Base-by-base conservation (phyloP, 2,329 filamentous ascomycete species). In the Periconia sp. region DNA sequence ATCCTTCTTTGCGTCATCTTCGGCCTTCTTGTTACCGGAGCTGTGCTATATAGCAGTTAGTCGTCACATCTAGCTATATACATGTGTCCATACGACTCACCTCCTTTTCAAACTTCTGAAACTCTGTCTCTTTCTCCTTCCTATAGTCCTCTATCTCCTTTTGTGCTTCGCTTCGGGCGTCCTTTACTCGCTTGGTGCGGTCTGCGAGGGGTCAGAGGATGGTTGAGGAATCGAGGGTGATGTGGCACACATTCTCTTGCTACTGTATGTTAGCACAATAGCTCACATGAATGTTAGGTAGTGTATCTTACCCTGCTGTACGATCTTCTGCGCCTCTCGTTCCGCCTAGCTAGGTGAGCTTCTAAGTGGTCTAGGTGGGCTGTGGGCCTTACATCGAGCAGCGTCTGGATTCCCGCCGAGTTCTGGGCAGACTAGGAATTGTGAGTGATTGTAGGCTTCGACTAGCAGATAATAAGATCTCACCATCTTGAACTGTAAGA, bases 291-390 rank as follows among this genome's bases (percentile, higher is more conserved):
- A 35, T 34, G 38, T 16, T 13, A 32, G 32, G n/a, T 25, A 15
- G n/a, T 5, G n/a, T 17, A 12, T 17, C 77, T 48, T 73, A 95
- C 92, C 89, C 83, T 94, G 91, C 74, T 97, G 92, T 45, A 99
- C 92, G 72, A 99, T 99, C 83, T 96, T 96, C 77, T 96, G 92
- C 50, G 94, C 94, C 74, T 97, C 92, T 75, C 91, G 88, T 83
- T 99, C 94, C 63, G 94, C 92, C 92, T 97, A 59, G 57, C 28
- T 52, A 42, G 51, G 66, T 78, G 57, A 78, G 72, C 68, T 64
- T 49, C 30, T 32, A 43, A 41, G 38, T 10, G 36, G 36, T 48
- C 17, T 40, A 36, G 41, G 58, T 59, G 60, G 62, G 57, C 48
- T 61, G 60, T 48, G 47, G 30, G 48, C 70, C 87, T 66, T 87